Evolutionary conservation across 164 flowering plant species (phyloP).

Genomic region (Annona cherimola): DNA sequence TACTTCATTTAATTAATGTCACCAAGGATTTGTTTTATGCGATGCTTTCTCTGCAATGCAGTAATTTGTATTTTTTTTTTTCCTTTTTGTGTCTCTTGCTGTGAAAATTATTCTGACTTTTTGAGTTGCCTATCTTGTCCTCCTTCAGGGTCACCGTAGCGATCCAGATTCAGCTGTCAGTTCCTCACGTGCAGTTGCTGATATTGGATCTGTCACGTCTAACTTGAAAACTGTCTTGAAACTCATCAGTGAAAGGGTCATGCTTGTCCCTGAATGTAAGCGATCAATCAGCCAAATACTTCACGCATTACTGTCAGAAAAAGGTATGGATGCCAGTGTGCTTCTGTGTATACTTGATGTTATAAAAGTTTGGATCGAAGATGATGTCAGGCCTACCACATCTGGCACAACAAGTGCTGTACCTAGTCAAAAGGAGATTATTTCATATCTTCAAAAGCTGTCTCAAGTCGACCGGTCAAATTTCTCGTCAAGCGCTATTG

Average conservation of each 20-base stretch:
- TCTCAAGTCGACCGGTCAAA: slow-evolving; percentile 88
- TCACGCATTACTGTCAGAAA: slow-evolving; percentile 73
- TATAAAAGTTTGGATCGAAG: slow-evolving; percentile 86
- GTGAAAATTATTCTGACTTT: not conserved
- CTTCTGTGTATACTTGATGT: slow-evolving; percentile 87
- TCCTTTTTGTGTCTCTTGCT: not conserved
- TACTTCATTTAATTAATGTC: not conserved
- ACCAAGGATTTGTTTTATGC: not conserved
- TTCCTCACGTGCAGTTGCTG: slow-evolving; percentile 82
- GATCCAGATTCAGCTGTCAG: slow-evolving; percentile 88
- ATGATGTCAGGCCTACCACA: slow-evolving; percentile 54
- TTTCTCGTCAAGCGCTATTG: slow-evolving; percentile 48
- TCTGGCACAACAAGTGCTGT: slow-evolving; percentile 43
- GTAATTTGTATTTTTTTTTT: not conserved
- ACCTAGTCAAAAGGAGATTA: slow-evolving; percentile 72
- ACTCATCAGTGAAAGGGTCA: slow-evolving; percentile 82
- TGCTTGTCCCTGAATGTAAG: slow-evolving; percentile 80
- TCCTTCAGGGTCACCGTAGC: slow-evolving; percentile 60
- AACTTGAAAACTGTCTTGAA: slow-evolving; percentile 77
- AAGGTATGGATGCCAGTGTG: slow-evolving; percentile 81
- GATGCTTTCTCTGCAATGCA: not conserved
- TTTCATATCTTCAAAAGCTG: slow-evolving; percentile 85
- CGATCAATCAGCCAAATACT: slow-evolving; percentile 62
- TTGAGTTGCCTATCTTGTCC: not conserved
- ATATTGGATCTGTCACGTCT: slow-evolving; percentile 60